These are phyloP conservation scores for Dendrobium huoshanense DNA, from an alignment of 106 monocot genomes.

Conservation along the genomic window DNA sequence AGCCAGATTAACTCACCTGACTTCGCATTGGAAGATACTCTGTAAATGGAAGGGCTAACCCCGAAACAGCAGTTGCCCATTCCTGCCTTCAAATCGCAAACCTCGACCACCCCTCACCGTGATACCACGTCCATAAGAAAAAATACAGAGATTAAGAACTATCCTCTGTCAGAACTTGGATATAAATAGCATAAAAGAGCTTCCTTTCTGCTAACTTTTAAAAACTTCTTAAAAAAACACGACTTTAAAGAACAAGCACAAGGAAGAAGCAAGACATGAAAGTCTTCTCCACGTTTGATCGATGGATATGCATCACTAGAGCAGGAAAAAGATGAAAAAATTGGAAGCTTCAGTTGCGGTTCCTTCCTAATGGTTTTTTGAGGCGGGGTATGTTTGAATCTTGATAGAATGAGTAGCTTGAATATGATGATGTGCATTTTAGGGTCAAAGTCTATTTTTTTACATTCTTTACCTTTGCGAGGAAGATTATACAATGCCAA, in stretches of 20 bases:
- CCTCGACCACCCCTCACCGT: background rate
- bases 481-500: background rate
- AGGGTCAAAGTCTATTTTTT: background rate
- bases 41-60: conserved; percentile 32
- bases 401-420: no score
- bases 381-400: no score
- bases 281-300: background rate
- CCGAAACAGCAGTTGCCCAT: conserved; percentile 77
- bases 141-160: background rate
- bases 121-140: background rate
- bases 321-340: background rate
- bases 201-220: background rate
- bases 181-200: background rate
- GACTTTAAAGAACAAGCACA: background rate
- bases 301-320: background rate
- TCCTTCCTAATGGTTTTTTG: background rate
- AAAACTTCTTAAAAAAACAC: background rate
- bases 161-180: background rate
- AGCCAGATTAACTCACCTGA: conserved; percentile 27
- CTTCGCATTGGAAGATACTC: conserved; percentile 52
- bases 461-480: background rate
- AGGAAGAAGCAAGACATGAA: background rate
- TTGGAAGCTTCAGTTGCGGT: background rate
- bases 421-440: background rate
- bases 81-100: background rate